These are phyloP conservation scores for Hyaloraphidium curvatum DNA, from an alignment of 192 early-diverging fungal species.

Conservation along the genomic window DNA sequence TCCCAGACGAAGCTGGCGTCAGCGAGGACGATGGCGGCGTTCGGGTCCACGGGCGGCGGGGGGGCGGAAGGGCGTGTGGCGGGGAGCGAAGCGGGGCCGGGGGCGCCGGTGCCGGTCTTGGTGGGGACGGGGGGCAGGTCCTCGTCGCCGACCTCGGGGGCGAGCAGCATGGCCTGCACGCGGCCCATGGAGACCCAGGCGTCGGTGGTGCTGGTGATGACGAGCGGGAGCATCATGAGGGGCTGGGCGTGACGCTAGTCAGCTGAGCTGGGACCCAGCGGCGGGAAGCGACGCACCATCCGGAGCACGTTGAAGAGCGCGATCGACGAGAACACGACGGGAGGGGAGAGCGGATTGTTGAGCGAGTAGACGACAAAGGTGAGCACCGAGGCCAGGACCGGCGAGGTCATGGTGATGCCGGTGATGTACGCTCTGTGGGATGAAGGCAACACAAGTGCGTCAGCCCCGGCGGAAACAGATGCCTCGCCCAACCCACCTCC, in stretches of 20 bases:
- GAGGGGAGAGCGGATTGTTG: background rate
- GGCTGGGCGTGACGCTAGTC: no score
- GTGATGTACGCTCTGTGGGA: no score
- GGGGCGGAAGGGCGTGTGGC: no score
- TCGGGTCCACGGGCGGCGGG: background rate
- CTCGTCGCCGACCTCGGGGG: background rate
- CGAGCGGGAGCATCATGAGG: conserved; percentile 18
- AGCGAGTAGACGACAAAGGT: conserved; percentile 29
- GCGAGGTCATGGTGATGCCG: no score
- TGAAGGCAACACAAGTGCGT: no score
- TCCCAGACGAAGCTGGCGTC: background rate
- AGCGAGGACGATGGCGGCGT: background rate
- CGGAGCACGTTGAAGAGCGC: conserved; percentile 27
- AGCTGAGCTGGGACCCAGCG: no score
- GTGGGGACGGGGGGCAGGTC: background rate
- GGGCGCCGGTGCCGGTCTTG: no score
- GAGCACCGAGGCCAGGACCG: conserved; percentile 33
- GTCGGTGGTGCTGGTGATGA: conserved; percentile 14
- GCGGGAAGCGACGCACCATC: no score
- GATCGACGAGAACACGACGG: conserved; percentile 21
- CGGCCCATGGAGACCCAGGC: conserved; percentile 18
- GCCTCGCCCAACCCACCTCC: background rate
- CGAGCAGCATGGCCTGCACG: conserved; percentile 15
- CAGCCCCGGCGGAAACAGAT: no score
- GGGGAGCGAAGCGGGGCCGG: no score